Percentiles rank a stretch among this genome's conserved stretches.
Evolutionary conservation across 2,329 filamentous ascomycete genomes (phyloP).

Genomic region (Neophaeococcomyces aloes): DNA sequence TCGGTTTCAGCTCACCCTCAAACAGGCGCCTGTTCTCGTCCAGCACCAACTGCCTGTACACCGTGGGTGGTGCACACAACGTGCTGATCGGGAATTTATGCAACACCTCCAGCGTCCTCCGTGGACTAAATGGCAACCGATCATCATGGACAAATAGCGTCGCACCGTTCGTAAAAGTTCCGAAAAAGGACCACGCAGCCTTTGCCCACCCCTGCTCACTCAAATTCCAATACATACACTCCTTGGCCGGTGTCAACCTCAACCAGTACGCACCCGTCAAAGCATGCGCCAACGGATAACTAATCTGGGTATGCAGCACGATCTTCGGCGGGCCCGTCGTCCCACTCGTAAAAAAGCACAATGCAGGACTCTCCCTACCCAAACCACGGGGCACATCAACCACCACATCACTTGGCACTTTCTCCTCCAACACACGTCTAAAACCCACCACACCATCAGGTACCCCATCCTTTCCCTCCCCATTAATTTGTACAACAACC

Average conservation of each 20-base stretch:
- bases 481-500: constrained; percentile 25
- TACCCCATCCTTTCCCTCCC: constrained; percentile 7
- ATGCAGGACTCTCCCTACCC: constrained; percentile 24
- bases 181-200: constrained; percentile 33
- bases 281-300: constrained; percentile 31
- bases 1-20: constrained; percentile 19
- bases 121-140: constrained; percentile 26
- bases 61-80: constrained; percentile 32
- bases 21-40: constrained; percentile 25
- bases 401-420: constrained; percentile 20
- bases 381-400: constrained; percentile 14
- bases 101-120: constrained; percentile 25
- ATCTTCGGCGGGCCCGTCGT: constrained; percentile 34
- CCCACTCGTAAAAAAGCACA: constrained; percentile 34
- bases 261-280: constrained; percentile 33
- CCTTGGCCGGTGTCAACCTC: constrained; percentile 26
- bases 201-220: constrained; percentile 36
- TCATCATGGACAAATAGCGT: constrained; percentile 34
- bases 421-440: constrained; percentile 19
- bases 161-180: constrained; percentile 32
- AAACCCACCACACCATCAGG: constrained; percentile 23
- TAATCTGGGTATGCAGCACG: constrained; percentile 33
- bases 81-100: constrained; percentile 32
- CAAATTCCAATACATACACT: constrained; percentile 29
- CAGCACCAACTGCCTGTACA: constrained; percentile 32